phyloP scores from a whole-genome alignment of 768 basidiomycete genomes.

The Cantharellus anzutake region DNA sequence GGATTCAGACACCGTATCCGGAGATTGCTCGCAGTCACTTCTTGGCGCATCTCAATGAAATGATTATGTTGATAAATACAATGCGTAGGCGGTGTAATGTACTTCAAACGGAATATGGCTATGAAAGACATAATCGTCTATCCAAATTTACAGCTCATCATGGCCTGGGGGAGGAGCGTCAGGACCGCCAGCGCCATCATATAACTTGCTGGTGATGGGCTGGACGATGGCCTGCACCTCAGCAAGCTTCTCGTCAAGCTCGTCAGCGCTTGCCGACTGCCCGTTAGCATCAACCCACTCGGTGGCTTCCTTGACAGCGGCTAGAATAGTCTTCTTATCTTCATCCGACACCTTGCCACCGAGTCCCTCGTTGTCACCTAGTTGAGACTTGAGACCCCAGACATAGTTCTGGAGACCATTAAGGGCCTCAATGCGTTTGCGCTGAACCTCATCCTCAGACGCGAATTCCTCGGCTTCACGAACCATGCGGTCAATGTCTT shows the following conservation, averaged over 20 bases:
- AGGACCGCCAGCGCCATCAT: conserved; percentile 21
- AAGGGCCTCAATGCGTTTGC: conserved; percentile 71
- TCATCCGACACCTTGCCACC: conserved; percentile 71
- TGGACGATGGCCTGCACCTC: conserved; percentile 58
- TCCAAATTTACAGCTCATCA: conserved; percentile 12
- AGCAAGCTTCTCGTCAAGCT: conserved; percentile 74
- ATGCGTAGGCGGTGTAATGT: too few relatives aligned
- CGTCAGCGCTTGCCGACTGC: conserved; percentile 56
- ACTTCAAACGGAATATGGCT: too few relatives aligned
- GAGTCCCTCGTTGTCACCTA: conserved; percentile 73
- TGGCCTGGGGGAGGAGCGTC: conserved; percentile 10
- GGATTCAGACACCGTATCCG: too few relatives aligned
- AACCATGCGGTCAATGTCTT: conserved; percentile 94
- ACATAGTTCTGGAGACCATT: conserved; percentile 67
- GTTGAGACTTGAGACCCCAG: conserved; percentile 73
- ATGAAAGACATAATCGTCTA: too few relatives aligned
- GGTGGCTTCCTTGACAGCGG: conserved; percentile 67
- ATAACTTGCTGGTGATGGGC: conserved; percentile 76
- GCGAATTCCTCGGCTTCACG: conserved; percentile 84
- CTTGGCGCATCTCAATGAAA: too few relatives aligned
- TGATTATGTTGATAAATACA: too few relatives aligned
- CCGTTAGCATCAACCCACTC: conserved; percentile 88
- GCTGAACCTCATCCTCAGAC: conserved; percentile 54
- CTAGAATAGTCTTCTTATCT: conserved; percentile 69
- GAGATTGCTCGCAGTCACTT: too few relatives aligned